A percentile compares a stretch with the other conserved stretches of the same genome.
Conservation (phyloP, 2,329 filamentous ascomycete species). For the Colletotrichum horii region DNA sequence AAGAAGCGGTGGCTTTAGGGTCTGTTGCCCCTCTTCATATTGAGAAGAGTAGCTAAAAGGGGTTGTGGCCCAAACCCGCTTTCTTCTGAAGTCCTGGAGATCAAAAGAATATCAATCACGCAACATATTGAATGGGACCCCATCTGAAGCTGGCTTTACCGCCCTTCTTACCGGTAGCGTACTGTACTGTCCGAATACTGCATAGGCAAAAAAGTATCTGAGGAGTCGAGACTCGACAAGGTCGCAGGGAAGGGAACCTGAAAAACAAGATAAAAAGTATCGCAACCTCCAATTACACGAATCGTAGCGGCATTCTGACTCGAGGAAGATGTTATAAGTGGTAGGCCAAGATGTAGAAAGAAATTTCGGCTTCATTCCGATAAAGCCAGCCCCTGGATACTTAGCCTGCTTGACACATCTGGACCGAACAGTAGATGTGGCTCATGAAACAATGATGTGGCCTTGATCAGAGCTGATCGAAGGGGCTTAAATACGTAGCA, state of each 20-base stretch:
- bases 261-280: accelerated
- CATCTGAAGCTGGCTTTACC: neutral
- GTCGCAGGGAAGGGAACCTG: neutral
- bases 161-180: neutral
- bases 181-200: neutral
- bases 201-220: accelerated
- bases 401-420: neutral
- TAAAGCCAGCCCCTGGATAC: neutral
- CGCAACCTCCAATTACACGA: accelerated
- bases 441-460: neutral
- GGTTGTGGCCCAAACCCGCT: accelerated
- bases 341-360: neutral
- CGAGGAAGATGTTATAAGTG: accelerated
- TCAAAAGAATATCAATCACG: neutral
- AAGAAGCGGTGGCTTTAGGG: neutral
- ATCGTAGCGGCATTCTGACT: neutral
- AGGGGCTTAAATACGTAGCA: too few species aligned
- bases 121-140: neutral
- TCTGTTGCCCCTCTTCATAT: neutral
- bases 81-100: neutral
- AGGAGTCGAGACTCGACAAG: accelerated
- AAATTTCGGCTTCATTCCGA: neutral
- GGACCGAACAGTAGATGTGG: neutral
- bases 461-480: neutral
- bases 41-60: neutral